A percentile compares a stretch with the other conserved stretches of the same genome.
Conservation (phyloP, 148 eudicot species). For the Fallopia convolvulus region DNA sequence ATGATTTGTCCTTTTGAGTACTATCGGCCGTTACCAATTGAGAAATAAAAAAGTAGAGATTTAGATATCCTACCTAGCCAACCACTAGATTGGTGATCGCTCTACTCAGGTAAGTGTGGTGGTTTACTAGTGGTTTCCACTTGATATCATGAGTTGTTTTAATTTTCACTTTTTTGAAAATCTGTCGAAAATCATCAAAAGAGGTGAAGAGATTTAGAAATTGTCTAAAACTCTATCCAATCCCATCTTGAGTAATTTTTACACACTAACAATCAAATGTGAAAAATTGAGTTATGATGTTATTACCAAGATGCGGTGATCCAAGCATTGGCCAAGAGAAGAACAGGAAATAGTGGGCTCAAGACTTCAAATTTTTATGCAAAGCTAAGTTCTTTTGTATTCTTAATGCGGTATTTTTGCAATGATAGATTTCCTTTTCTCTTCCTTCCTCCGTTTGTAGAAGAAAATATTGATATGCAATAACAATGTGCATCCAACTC, state of each 20-base stretch:
- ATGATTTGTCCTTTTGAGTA: no score
- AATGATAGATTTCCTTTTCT: neutral
- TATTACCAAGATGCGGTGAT: neutral
- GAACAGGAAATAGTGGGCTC: neutral
- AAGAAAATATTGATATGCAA: neutral
- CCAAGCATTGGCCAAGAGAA: neutral
- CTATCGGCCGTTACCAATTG: no score
- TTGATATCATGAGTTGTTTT: no score
- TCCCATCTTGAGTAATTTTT: neutral
- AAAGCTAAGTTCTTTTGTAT: neutral
- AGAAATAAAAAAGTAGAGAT: no score
- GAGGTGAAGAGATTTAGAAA: neutral
- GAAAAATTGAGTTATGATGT: neutral
- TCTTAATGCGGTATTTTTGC: neutral
- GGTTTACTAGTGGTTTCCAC: no score
- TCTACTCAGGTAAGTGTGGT: neutral
- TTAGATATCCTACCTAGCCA: no score
- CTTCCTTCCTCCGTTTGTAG: neutral
- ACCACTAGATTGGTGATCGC: no score
- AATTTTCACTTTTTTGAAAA: no score
- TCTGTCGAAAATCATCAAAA: neutral
- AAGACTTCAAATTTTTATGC: neutral
- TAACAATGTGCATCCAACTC: neutral
- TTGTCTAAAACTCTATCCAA: neutral
- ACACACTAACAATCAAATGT: neutral